phyloP scores from a whole-genome alignment of 768 basidiomycete species.

The Chalciporus chontae region DNA sequence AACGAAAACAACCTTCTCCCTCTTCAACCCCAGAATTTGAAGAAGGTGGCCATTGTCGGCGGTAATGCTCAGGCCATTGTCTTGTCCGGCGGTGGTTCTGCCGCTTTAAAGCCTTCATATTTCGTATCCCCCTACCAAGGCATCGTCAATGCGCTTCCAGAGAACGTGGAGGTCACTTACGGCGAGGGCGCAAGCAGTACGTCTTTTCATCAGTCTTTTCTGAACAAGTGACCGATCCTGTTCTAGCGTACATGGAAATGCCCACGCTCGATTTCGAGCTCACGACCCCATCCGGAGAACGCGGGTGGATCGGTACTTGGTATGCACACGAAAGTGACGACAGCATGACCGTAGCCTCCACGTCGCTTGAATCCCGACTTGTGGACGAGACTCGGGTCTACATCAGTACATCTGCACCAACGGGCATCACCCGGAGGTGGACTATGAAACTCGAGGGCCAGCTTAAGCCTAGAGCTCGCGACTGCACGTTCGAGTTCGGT shows the following conservation, averaged over 20 bases:
- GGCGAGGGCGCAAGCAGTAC: constrained; percentile 67
- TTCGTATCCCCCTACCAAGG: constrained; percentile 77
- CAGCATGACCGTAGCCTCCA: constrained; percentile 45
- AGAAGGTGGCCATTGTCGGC: constrained; percentile 74
- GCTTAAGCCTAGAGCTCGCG: constrained; percentile 51
- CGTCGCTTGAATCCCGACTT: constrained; percentile 40
- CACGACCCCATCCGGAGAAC: constrained; percentile 52
- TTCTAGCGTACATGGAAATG: constrained; percentile 57
- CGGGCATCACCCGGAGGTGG: constrained; percentile 59
- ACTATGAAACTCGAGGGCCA: constrained; percentile 57
- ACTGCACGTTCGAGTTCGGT: constrained; percentile 69
- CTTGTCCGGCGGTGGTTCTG: constrained; percentile 77
- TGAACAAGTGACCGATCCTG: not conserved
- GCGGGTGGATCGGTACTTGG: constrained; percentile 67
- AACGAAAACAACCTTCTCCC: constrained; percentile 48
- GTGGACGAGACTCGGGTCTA: constrained; percentile 67
- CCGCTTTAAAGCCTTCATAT: constrained; percentile 68
- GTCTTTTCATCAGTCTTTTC: constrained; percentile 9
- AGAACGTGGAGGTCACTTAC: constrained; percentile 54
- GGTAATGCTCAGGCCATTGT: constrained; percentile 58
- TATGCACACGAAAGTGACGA: constrained; percentile 55
- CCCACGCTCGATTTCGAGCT: constrained; percentile 70
- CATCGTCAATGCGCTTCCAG: constrained; percentile 53
- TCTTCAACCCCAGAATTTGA: constrained; percentile 41
- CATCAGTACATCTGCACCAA: constrained; percentile 53